Base-by-base conservation (phyloP, 2,329 filamentous ascomycete genomes). In the Colletotrichum noveboracense region DNA sequence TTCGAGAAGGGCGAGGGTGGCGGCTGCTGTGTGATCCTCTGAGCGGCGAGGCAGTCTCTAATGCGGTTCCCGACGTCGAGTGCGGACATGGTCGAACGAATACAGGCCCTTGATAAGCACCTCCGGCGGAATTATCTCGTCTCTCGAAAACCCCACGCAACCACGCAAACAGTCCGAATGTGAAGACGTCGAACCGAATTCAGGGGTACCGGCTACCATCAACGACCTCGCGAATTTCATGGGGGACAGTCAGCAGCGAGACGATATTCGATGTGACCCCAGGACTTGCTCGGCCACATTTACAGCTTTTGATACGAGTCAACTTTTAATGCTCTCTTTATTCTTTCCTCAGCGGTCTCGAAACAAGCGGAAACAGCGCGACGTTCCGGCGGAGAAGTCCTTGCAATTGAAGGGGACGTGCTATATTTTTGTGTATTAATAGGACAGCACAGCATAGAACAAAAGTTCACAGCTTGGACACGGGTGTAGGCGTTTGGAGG, bases 21-120 rank as follows among this genome's bases (percentile, higher is more conserved):
- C 48, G 96, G 96, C 69, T 98, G 97, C 88, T 98, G 97, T 85
- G 93, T 97, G 68, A 94, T 99, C 82, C 91, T 98, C 89, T 98
- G 85, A 88, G 77, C 38, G 34, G 16, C 36, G n/a, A 6, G 8
- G 10, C 18, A 7, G 9, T 60, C 32, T 43, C 18, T 43, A 26
- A 24, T 34, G 16, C 48, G 36, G 38, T 28, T 12, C 48, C 38
- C 73, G 24, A 75, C 21, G 9, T 24, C 24, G 24, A 62, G 18
- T 60, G 58, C 60, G 18, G 58, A 66, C 34, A 61, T 24, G 26
- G 18, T 34, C 64, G 36, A 24, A 26, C 73, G 32, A 74, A 52
- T 6, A n/a, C 32, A 12, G 18, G 36, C 21, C 18, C 18, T 66
- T 36, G 30, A 55, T 14, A 43, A 12, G 18, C 14, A 30, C 13